Base-by-base conservation (phyloP, 192 early-diverging fungal genomes). In the Coemansia nantahalensis region DNA sequence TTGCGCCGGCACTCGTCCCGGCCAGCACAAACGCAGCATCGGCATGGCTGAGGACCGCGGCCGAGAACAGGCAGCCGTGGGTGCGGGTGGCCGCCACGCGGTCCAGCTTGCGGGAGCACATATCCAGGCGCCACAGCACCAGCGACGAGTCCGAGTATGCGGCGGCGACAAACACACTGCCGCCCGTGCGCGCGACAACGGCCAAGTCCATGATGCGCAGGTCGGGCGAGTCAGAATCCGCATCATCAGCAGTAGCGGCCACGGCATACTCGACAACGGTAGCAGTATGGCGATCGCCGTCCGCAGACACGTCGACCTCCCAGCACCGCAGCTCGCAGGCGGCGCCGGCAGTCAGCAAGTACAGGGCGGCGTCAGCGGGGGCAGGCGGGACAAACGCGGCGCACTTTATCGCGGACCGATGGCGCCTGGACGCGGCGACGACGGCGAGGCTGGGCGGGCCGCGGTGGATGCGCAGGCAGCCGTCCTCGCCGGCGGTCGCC, bases 121-220 rank as follows among this genome's bases (percentile, higher is more conserved):
- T 19, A 16, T 56, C 47, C 44, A 60, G 39, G 4, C 37, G 50
- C 73, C 73, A 77, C 17, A 77, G 30, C 16, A 81, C 43, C 13
- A 88, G 54, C 12, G 79, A 78, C 0, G 82, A 72, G 61, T 94
- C 90, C 0, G 92, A 92, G 53, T 86, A 89, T 0, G 77, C 89
- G 6, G 87, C 80, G 8, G 80, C 84, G 19, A 90, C 79, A 14
- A 70, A 24, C 15, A 3, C 24, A 14, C 8, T 10, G 16, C 3
- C 16, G 4, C 65, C 72, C 13, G 9, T 7, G 10, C 15, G 43
- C 10, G 5, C 5, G 38, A 79, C 68, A 0, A 84, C 74, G 4
- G 79, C 65, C 1, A 84, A 66, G 45, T 84, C 88, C 91, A 93
- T 93, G 45, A 93, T 86, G 4, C 91, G 65, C 7, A 57, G 22